Conservation (phyloP, 2,329 filamentous ascomycete genomes). For the Fusarium buxicola region DNA sequence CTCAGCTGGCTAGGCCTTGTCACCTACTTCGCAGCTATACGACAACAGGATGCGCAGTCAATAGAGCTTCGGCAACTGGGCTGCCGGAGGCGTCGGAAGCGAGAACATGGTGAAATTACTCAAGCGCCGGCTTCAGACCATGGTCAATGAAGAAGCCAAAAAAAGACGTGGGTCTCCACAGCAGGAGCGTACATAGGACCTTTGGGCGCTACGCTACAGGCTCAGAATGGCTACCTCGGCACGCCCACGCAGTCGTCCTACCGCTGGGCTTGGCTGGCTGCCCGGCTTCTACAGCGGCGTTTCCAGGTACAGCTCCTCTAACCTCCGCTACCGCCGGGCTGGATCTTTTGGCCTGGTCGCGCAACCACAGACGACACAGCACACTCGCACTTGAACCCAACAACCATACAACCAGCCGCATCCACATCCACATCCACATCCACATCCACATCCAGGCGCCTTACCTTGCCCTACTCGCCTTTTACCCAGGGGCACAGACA, state of each 20-base stretch:
- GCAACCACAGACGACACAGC: slow-evolving; percentile 10
- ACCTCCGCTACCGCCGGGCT: slow-evolving; percentile 17
- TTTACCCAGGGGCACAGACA: slow-evolving; percentile 32
- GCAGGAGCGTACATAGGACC: background rate
- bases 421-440: slow-evolving; percentile 7
- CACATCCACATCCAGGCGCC: slow-evolving; percentile 7
- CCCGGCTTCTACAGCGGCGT: background rate
- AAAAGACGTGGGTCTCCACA: slow-evolving; percentile 1
- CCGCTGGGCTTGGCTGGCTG: background rate
- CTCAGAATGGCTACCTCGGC: slow-evolving; percentile 1
- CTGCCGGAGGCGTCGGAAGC: slow-evolving; percentile 5
- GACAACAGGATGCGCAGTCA: no score
- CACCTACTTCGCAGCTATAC: no score
- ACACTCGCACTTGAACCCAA: background rate
- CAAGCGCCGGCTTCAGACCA: slow-evolving; percentile 1
- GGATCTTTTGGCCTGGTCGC: slow-evolving; percentile 19
- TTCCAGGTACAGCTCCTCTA: background rate
- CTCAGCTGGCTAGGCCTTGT: slow-evolving; percentile 21
- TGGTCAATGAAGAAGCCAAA: background rate
- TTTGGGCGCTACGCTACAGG: slow-evolving; percentile 10
- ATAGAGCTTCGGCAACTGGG: background rate
- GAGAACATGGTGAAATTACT: slow-evolving; percentile 11
- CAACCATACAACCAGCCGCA: slow-evolving; percentile 6
- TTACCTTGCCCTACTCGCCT: background rate
- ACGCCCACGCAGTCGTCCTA: background rate